A percentile compares a stretch with the other conserved stretches of the same genome.
Conservation (phyloP, 108 stramenopile genomes). For the Nitzschia putrida region DNA sequence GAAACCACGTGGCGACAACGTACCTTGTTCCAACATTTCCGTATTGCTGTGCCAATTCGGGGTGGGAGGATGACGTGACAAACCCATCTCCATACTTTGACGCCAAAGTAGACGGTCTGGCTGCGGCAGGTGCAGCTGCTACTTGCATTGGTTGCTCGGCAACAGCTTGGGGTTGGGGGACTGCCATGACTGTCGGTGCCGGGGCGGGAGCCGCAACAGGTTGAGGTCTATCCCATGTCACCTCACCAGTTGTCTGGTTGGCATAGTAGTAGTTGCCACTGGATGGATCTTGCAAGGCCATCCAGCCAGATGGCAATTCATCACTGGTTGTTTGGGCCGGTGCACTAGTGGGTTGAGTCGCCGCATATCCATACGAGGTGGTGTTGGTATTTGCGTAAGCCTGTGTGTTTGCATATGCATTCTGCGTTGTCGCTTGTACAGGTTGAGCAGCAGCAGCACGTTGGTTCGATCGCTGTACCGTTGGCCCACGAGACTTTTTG, state of each 20-base stretch:
- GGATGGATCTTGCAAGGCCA: constrained; percentile 73
- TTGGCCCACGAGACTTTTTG: constrained; percentile 48
- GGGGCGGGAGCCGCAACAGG: constrained; percentile 38
- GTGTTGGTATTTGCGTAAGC: constrained; percentile 20
- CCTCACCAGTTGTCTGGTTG: constrained; percentile 83
- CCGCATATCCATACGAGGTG: constrained; percentile 22
- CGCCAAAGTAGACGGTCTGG: constrained; percentile 40
- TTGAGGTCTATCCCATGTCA: constrained; percentile 81
- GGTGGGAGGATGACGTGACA: constrained; percentile 84
- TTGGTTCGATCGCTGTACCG: constrained; percentile 5
- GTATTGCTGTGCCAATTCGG: constrained; percentile 82
- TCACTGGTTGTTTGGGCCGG: constrained; percentile 6
- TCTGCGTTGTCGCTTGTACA: constrained; percentile 26
- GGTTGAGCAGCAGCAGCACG: constrained; percentile 25
- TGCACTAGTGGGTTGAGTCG: constrained; percentile 1
- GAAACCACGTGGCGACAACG: not conserved
- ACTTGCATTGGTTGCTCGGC: constrained; percentile 23
- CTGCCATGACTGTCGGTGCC: constrained; percentile 20
- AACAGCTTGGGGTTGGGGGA: constrained; percentile 7
- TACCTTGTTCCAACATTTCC: constrained; percentile 87
- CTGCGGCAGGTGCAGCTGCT: constrained; percentile 32
- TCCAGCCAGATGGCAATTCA: constrained; percentile 74
- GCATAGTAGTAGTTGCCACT: constrained; percentile 82
- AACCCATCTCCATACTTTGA: constrained; percentile 91
- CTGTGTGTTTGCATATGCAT: constrained; percentile 40